Conservation (phyloP, 2,329 filamentous ascomycete genomes). For the Sporothrix luriei region DNA sequence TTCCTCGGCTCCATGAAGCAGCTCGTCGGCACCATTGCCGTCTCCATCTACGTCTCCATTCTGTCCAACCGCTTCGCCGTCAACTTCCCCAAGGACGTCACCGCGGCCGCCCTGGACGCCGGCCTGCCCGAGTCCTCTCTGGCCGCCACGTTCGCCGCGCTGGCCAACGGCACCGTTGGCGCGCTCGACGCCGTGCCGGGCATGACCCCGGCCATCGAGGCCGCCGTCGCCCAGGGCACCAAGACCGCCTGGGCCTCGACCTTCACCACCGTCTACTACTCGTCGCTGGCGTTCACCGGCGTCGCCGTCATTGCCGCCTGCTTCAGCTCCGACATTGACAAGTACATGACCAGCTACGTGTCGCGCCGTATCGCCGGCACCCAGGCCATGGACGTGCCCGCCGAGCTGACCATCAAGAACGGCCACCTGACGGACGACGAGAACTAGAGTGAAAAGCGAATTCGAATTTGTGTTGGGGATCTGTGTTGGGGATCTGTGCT, state of each 20-base stretch:
- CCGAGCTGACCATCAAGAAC: conserved; percentile 30
- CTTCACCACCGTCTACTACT: conserved; percentile 31
- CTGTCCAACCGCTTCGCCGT: conserved; percentile 28
- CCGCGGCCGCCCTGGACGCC: conserved; percentile 18
- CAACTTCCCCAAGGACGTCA: conserved; percentile 27
- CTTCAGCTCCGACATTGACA: conserved; percentile 31
- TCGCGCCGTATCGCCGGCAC: conserved; percentile 32
- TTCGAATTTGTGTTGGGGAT: neutral
- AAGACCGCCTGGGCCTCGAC: conserved; percentile 30
- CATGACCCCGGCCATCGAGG: conserved; percentile 30
- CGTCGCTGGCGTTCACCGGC: conserved; percentile 31
- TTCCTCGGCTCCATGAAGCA: conserved; percentile 34
- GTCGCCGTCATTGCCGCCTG: conserved; percentile 32
- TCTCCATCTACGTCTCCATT: conserved; percentile 32
- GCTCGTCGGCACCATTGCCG: conserved; percentile 30
- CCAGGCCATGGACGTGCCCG: conserved; percentile 31
- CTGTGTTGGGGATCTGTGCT: neutral
- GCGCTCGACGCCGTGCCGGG: conserved; percentile 30
- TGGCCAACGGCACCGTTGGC: conserved; percentile 27
- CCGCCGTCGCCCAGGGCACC: conserved; percentile 21
- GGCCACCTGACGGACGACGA: conserved; percentile 37
- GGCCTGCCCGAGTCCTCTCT: conserved; percentile 29
- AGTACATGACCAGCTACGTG: conserved; percentile 31
- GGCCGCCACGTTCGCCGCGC: conserved; percentile 14
- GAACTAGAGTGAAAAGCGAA: neutral